Base-by-base conservation (phyloP, 75 land plant species). In the Cupressus sempervirens region DNA sequence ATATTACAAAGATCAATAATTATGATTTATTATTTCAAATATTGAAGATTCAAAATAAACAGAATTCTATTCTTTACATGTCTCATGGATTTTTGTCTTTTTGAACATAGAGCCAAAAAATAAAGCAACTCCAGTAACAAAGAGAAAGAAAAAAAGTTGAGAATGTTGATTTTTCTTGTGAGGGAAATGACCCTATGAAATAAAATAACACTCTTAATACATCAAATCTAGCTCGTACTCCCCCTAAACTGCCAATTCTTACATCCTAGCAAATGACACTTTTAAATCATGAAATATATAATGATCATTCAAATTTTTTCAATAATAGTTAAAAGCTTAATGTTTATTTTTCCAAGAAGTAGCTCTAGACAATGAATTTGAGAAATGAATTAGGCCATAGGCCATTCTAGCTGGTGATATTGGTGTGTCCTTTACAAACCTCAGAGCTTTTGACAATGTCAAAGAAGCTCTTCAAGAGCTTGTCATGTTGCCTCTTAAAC, bases 351-450 rank as follows among this genome's bases (percentile, higher is more conserved):
- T 32, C 16, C 29, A 53, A 79, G 90, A 87, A 67, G 83, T 36
- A 3, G 50, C 77, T 45, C 86, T 89, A 68, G 90, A 89, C 81
- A 87, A 89, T 87, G 90, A 89, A 36, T 89, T 89, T 82, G 90
- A 89, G 83, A 89, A 89, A 74, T 82, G 90, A 18, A 89, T 89
- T 2, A 40, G 90, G 15, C 90, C 90, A 48, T 89, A 87, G 67
- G 82, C 87, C 5, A 89, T 89, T 72, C 89, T 86, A 20, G 89
- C 89, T 14, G 89, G 90, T 1, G 86, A 89, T 65, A 82, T 89
- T 87, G 89, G 90, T 36, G 89, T 89, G 10, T 84, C 45, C 32
- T 89, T 89, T 79, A 23, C 54, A 29, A 86, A 89, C 73, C 84
- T 89, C 54, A 89, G 90, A 29, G 89, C 89, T n/a, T 48, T 89